Base-by-base conservation (phyloP, 1,284 basidiomycete genomes). In the Ceratobasidium sp. region DNA sequence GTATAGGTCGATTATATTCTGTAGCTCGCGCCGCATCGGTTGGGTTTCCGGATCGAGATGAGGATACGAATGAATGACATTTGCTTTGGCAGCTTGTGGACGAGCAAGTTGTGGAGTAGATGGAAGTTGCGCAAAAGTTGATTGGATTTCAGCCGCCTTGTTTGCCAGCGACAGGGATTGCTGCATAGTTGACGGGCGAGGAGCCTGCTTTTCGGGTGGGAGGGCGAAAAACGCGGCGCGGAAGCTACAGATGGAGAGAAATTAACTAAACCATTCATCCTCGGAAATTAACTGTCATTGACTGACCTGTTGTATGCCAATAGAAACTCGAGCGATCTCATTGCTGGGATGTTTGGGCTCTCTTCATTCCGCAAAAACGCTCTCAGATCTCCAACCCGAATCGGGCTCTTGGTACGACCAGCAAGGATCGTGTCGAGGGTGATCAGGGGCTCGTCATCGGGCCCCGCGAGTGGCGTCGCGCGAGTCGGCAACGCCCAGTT, bases 341-440 rank as follows among this genome's bases (percentile, higher is more conserved):
- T n/a, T n/a, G 50, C 28, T 4, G 32, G 48, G 3, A 39, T 18
- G 10, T 28, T 39, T 30, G 41, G 46, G 41, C 28, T 46, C 14
- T 61, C 57, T 36, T 59, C 62, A 32, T 36, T 45, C 16, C 65
- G 41, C 57, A 74, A 55, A 39, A 74, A 74, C 30, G 62, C 71
- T 34, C 41, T 65, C 45, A 74, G 28, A 36, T 74, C 73, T 28
- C 53, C 62, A 32, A 72, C 48, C 1, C 71, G 43, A 28, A 74
- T 69, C 34, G 73, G 73, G 53, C 62, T 74, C 61, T 62, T 67
- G 23, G 73, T 74, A 32, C 59, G 71, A 14, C 73, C 73, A 21
- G 62, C 59, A 21, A 74, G 60, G 32, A 74, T 72, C 1, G 71
- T 48, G 26, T 72, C 57, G 23, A 74, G 70, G 1, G 70, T 23